Evolutionary conservation across 768 basidiomycete genomes (phyloP), one percentile per base, ranked within the genome.

Genomic region (Lepiota brunneoincarnata): DNA sequence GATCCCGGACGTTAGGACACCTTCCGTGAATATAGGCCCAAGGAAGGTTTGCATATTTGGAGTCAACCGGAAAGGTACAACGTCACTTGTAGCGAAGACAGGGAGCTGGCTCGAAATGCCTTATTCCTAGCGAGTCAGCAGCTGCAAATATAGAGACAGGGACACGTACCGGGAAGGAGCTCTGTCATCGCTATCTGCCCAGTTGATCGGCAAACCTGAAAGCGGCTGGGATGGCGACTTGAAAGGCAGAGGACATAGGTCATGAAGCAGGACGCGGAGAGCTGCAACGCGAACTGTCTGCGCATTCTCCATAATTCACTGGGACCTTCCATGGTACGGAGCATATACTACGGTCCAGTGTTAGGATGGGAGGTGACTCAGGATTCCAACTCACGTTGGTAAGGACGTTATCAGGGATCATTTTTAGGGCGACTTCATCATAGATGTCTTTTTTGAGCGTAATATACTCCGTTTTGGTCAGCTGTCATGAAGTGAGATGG

Each of bases 41-140:
- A 98, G 72, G 74, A 99, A 95, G 58, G 82, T 79, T 70, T 99
- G 97, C 75, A 99, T 83, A 69, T 97, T 98, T 3, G 94, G 94
- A 3, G 97, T 98, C 59, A 96, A 83, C 35, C 97, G 87, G 89
- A 99, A 99, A 0, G 97, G 97, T 4, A 98, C 93, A 2, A 86
- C 78, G 61, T 99, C 97, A 59, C 75, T 84, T 15, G 90, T 89
- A 12, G 81, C 80, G 64, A 93, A 89, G 39, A 89, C 69, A 66
- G 77, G 86, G 54, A 76, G 69, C 51, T 69, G 64, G 34, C 68
- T 69, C 4, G 75, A 72, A 28, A 79, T 65, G 11, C 75, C 79
- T 80, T 54, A 9, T 39, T 24, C 14, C 23, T 46, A 44, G 15
- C 23, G 36, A 44, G 21, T 47, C 26, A 35, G 45, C 31, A 42